Conservation (phyloP, 768 basidiomycete species). For the Nidularia pulvinata region DNA sequence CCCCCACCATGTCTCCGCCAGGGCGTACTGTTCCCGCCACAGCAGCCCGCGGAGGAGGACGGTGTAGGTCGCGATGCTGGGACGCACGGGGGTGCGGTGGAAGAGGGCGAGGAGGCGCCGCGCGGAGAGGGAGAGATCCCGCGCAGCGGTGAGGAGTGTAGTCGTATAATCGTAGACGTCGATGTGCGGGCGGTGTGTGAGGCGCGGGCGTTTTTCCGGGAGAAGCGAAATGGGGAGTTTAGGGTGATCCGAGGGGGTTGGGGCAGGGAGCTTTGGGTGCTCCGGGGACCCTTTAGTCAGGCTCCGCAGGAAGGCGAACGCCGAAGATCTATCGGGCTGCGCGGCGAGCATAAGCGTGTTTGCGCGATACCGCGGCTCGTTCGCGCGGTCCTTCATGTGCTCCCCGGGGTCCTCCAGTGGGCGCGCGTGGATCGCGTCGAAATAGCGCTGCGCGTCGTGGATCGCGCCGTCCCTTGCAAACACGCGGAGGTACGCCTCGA, state of each 20-base stretch:
- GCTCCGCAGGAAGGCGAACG: constrained; percentile 42
- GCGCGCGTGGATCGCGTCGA: constrained; percentile 28
- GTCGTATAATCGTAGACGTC: constrained; percentile 49
- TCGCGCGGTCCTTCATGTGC: constrained; percentile 1
- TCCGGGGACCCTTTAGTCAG: constrained; percentile 13
- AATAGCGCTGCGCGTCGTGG: constrained; percentile 36
- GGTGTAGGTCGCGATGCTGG: constrained; percentile 49
- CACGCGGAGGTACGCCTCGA: constrained; percentile 47
- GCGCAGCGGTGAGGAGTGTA: constrained; percentile 40
- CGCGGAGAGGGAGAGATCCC: constrained; percentile 29
- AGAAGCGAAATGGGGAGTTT: constrained; percentile 22
- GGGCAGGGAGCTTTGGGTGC: not conserved
- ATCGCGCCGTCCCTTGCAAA: constrained; percentile 44
- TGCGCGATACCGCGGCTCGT: constrained; percentile 25
- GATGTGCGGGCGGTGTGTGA: constrained; percentile 30
- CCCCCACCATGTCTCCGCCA: constrained; percentile 44
- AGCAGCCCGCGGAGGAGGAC: constrained; percentile 54
- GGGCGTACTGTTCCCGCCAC: constrained; percentile 30
- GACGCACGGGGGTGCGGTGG: constrained; percentile 24
- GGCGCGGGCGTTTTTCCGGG: constrained; percentile 8
- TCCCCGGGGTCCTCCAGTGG: not conserved
- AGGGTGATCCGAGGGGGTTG: constrained; percentile 1
- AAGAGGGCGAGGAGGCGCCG: constrained; percentile 34
- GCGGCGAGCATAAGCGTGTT: constrained; percentile 42
- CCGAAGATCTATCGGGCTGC: constrained; percentile 37